These are phyloP conservation scores for Cercospora janseana DNA, from an alignment of 2,329 filamentous ascomycete genomes.

Conservation along the genomic window DNA sequence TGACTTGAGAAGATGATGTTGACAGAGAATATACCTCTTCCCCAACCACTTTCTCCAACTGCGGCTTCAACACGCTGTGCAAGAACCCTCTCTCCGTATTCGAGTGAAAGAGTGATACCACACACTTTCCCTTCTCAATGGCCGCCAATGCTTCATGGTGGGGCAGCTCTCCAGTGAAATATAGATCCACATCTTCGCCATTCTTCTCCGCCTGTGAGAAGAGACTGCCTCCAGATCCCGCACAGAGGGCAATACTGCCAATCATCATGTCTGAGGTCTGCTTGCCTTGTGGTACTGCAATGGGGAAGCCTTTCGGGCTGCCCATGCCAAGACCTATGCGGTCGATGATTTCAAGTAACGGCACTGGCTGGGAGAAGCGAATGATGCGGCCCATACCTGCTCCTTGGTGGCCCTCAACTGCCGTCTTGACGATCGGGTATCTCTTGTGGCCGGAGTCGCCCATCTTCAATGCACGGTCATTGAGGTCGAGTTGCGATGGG, in stretches of 20 bases:
- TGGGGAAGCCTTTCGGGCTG: conserved; percentile 62
- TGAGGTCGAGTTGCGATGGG: conserved; percentile 46
- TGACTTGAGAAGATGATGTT: neutral
- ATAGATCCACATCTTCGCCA: conserved; percentile 63
- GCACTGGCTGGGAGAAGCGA: conserved; percentile 53
- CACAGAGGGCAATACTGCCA: conserved; percentile 76
- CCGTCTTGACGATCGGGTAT: conserved; percentile 53
- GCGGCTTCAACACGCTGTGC: conserved; percentile 64
- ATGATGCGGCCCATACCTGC: conserved; percentile 64
- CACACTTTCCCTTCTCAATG: conserved; percentile 76
- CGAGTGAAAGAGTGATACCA: conserved; percentile 85
- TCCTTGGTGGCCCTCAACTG: conserved; percentile 43
- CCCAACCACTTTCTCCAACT: conserved; percentile 60
- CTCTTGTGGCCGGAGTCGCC: conserved; percentile 51
- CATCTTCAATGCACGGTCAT: conserved; percentile 39
- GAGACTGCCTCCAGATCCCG: conserved; percentile 79
- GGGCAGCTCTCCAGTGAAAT: conserved; percentile 89
- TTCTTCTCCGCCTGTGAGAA: conserved; percentile 57
- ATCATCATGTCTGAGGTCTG: conserved; percentile 58
- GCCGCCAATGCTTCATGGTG: conserved; percentile 89
- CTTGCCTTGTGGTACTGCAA: conserved; percentile 62
- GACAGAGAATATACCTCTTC: conserved; percentile 39
- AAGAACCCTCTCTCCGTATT: conserved; percentile 89
- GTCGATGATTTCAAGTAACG: conserved; percentile 58
- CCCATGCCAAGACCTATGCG: conserved; percentile 63